Percentiles rank a stretch among this genome's conserved stretches.
Evolutionary conservation across 257 asterid genomes (phyloP).

Genomic region (Jaltomata sinuosa): DNA sequence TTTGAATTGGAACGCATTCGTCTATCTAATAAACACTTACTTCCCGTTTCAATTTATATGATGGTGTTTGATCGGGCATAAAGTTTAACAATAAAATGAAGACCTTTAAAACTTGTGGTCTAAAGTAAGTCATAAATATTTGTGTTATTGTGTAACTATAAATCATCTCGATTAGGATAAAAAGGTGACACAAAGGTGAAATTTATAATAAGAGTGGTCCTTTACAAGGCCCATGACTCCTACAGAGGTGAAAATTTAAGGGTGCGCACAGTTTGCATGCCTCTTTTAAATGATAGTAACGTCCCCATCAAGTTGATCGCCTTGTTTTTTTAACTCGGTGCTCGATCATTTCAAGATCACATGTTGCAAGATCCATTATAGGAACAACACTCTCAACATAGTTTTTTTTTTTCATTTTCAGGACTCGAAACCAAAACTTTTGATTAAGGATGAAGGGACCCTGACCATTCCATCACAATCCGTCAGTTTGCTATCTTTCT

Average conservation of each 20-base stretch:
- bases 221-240: neutral
- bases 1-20: neutral
- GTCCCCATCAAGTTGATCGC: neutral
- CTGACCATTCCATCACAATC: no score
- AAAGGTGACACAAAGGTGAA: no score
- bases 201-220: neutral
- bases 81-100: neutral
- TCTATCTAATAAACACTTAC: neutral
- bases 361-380: no score
- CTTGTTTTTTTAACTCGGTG: neutral
- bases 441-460: no score
- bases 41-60: neutral
- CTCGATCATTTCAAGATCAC: no score
- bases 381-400: no score
- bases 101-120: neutral
- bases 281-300: neutral
- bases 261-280: neutral
- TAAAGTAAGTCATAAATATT: neutral
- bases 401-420: no score
- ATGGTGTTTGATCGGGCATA: neutral
- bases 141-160: no score
- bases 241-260: neutral
- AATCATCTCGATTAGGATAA: no score
- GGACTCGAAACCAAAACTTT: no score
- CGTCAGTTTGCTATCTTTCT: no score